A percentile compares a stretch with the other conserved stretches of the same genome.
Conservation (phyloP, 352 stramenopile genomes). For the Phytophthora agathidicida region DNA sequence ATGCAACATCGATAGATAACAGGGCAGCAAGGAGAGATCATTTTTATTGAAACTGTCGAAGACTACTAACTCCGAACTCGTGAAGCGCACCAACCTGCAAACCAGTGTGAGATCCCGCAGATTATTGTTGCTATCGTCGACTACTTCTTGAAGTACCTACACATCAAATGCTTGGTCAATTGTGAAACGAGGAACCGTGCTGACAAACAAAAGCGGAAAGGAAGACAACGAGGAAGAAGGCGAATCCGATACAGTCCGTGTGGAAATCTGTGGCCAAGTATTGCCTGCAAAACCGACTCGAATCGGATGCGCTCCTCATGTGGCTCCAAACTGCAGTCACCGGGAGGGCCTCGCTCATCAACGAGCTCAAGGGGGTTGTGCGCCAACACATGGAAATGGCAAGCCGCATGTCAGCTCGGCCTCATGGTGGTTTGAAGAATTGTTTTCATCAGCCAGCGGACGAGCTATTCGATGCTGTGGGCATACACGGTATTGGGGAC, state of each 20-base stretch:
- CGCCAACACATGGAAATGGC: conserved; percentile 1
- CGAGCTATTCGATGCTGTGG: conserved; percentile 1
- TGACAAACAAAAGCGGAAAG: neutral
- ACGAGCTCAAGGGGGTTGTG: neutral
- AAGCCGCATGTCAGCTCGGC: neutral
- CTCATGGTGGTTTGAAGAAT: neutral
- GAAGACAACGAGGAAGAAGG: neutral
- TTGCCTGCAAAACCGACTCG: neutral
- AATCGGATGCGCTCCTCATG: neutral
- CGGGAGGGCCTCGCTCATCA: neutral
- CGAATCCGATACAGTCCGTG: neutral
- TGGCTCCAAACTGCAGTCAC: conserved; percentile 1
- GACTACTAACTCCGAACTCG: too few species aligned
- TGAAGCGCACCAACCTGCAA: too few species aligned
- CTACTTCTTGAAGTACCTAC: too few species aligned
- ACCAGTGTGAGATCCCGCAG: too few species aligned
- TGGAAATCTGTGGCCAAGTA: conserved; percentile 1
- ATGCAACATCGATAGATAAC: too few species aligned
- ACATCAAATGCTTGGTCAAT: too few species aligned
- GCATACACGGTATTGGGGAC: neutral
- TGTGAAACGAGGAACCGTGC: neutral
- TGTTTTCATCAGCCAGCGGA: neutral
- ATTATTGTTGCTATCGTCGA: too few species aligned
- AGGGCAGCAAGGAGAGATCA: too few species aligned
- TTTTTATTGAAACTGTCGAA: too few species aligned